Base-by-base conservation (phyloP, 768 basidiomycete species). In the Phlebiopsis gigantea region DNA sequence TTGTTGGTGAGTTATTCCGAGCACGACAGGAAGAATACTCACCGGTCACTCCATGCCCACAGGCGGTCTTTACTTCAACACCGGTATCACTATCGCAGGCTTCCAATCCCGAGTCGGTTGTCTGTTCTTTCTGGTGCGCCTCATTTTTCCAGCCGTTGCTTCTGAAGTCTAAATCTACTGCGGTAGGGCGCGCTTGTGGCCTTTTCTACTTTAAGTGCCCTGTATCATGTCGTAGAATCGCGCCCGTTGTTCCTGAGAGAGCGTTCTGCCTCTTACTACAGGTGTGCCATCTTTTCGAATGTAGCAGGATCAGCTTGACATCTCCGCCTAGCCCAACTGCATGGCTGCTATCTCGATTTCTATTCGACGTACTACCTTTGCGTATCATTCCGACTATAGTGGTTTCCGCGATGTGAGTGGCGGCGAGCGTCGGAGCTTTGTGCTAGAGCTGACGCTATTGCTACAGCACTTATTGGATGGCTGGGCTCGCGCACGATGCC, bases 61-160 rank as follows among this genome's bases (percentile, higher is more conserved):
- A 88, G 90, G 93, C 56, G 94, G 95, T 0, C 69, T 96, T 55
- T 97, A 95, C 68, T 98, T 77, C 72, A 68, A 93, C 26, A 93
- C 91, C 0, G 81, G 79, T 31, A 73, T 81, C 19, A 87, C 83
- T 4, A 96, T 97, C 60, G 90, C 93, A 24, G 94, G 94, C 1
- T 97, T 97, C 78, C 94, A 97, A 68, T 88, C 88, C 34, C 81
- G 95, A 28, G 80, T 98, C n/a, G 95, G 95, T 28, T 91, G 88
- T 62, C 71, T 98, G 42, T 97, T 98, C 79, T 98, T 98, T 83
- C 68, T 97, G 64, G 90, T 90, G 61, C 22, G 68, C 63, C 25
- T 4, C 31, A 31, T 12, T 46, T 46, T 17, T 5, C 46, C 10
- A 14, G 25, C 47, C 42, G 1, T n/a, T 53, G 25, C 28, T 59